Evolutionary conservation across 352 stramenopile genomes (phyloP), one percentile per base, ranked within the genome.

Genomic region (Halophytophthora polymorphica): DNA sequence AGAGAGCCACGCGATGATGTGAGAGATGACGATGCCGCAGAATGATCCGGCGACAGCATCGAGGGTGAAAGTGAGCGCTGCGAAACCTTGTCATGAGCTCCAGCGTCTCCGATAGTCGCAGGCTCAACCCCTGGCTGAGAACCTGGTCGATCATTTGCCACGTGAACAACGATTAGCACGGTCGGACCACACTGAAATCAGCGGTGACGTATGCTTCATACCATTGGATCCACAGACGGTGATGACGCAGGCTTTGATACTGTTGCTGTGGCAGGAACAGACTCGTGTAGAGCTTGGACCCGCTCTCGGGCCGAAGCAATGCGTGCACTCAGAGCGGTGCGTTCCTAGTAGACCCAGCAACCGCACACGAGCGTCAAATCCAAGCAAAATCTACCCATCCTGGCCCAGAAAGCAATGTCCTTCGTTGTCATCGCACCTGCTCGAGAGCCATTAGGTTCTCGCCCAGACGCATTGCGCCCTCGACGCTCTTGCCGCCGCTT

Each of bases 51-150:
- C n/a, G n/a, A n/a, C n/a, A n/a, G n/a, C n/a, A n/a, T 31, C 25
- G 25, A 31, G 25, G 5, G 23, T 23, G 17, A 22, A 13, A 28
- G 25, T 31, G 33, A 29, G 34, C 6, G 12, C 14, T 35, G 4
- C 28, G 41, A 12, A 37, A 70, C 65, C 38, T 49, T 7, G 73
- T 56, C 22, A 80, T 67, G 14, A 77, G 60, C 22, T 50, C 35
- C 11, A 38, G 33, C 13, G 15, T 17, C 15, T 38, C 33, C 13
- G 33, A 38, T 15, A 70, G 49, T 6, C 53, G 63, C 19, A 75
- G 49, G 36, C 46, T 34, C 5, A 80, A 23, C 31, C 63, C 61
- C 2, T 18, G 29, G 1, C 66, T 58, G 0, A 80, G 60, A 29
- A 65, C 66, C 17, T 57, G 18, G 33, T 59, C 74, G 11, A 74